Base-by-base conservation (phyloP, 2,329 filamentous ascomycete species). In the Lasiodiplodia hormozganensis region DNA sequence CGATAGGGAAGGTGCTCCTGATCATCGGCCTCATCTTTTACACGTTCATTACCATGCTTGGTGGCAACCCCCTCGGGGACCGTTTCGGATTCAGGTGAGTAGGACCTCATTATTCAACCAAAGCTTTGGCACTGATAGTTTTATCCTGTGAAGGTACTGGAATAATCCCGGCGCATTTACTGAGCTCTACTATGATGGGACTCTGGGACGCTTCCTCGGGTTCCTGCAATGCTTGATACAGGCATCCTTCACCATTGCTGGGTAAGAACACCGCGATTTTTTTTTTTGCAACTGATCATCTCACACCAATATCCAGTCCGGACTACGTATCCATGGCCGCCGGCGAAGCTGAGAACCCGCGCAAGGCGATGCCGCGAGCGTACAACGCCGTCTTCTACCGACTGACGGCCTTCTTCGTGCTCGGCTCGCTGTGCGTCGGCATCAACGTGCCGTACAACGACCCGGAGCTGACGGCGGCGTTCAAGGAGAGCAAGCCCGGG, bases 11-110 rank as follows among this genome's bases (percentile, higher is more conserved):
- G 79, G 90, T 94, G 68, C 74, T 93, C 60, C 92, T 91, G 36
- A 87, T 94, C 47, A 66, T 92, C 49, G 91, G 91, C 40, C 92
- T 68, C 18, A 57, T 65, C 82, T 89, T 94, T 75, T 92, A 93
- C 73, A 95, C 93, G 2, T 93, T 97, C 74, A 85, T 96, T 71
- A 88, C 89, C 71, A 95, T 96, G 90, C 81, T 96, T 0, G 93
- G 93, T 8, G 93, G 91, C 2, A 96, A 95, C 72, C 93, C 93
- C 0, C 77, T 88, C 0, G 83, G 88, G 85, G 71, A 90, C 93
- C 73, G 91, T 89, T 78, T 85, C 93, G 80, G 89, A 92, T 75
- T 90, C 90, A 6, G 92, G 91, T 62, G 87, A 88, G 91, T 84
- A 5, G 89, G 90, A 21, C 74, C n/a, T 8, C 14, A 21, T 10